Conservation (phyloP, 2,329 filamentous ascomycete species). For the Blastomyces silverae region DNA sequence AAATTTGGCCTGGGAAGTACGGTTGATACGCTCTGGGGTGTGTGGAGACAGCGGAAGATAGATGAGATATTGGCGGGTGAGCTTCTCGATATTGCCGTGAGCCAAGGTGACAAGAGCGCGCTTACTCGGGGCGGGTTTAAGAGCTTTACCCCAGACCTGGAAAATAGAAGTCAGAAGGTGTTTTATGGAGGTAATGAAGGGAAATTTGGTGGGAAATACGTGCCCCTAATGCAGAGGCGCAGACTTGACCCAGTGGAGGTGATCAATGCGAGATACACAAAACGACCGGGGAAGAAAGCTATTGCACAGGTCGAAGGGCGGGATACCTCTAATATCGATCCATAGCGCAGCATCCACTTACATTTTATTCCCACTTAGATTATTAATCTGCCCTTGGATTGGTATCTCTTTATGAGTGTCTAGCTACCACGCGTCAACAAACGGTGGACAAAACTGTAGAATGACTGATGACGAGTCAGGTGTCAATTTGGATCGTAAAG, state of each 20-base stretch:
- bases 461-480: conserved; percentile 18
- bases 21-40: conserved; percentile 69
- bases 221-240: conserved; percentile 50
- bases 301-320: not conserved
- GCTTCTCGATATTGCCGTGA: conserved; percentile 59
- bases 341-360: not conserved
- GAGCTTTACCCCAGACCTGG: conserved; percentile 24
- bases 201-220: conserved; percentile 52
- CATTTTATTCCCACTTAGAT: conserved; percentile 3
- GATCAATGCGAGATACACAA: conserved; percentile 56
- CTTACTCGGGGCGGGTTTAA: conserved; percentile 26
- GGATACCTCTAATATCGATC: not conserved
- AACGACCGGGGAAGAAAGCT: conserved; percentile 16
- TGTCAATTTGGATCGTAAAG: conserved; percentile 62
- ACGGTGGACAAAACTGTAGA: no score
- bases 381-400: not conserved
- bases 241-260: conserved; percentile 54
- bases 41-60: conserved; percentile 79
- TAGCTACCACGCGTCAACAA: not conserved
- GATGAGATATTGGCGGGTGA: conserved; percentile 76
- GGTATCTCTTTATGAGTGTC: not conserved
- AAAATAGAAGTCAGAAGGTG: conserved; percentile 44
- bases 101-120: conserved; percentile 34
- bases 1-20: conserved; percentile 61
- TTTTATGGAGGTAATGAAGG: conserved; percentile 54